Evolutionary conservation across 2,329 filamentous ascomycete species (phyloP).

Genomic region (Lecanicillium sp.): DNA sequence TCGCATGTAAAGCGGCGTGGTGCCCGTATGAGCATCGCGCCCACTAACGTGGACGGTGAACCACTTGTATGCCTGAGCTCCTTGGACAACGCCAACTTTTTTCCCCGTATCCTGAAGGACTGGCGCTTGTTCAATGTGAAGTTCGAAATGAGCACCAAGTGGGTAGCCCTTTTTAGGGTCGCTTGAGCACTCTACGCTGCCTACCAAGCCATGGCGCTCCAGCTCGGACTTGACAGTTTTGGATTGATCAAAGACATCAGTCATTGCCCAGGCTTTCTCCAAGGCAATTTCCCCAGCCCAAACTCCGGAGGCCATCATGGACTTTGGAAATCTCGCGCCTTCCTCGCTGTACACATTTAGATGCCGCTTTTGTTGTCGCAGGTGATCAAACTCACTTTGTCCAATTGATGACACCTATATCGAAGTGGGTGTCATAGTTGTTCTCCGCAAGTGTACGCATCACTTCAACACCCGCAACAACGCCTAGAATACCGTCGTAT

Average conservation of each 20-base stretch:
- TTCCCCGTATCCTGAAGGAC: constrained; percentile 47
- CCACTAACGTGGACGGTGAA: constrained; percentile 20
- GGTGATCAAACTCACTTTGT: constrained; percentile 47
- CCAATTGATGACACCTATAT: constrained; percentile 71
- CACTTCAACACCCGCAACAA: constrained; percentile 66
- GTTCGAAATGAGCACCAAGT: constrained; percentile 71
- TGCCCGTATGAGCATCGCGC: constrained; percentile 22
- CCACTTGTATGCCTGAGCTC: constrained; percentile 25
- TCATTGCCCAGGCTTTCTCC: constrained; percentile 52
- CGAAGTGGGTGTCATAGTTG: constrained; percentile 59
- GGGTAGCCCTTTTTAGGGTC: constrained; percentile 26
- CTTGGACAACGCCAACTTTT: constrained; percentile 23
- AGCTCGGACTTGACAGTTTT: constrained; percentile 39
- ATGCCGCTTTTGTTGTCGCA: background rate
- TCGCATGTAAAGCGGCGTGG: constrained; percentile 23
- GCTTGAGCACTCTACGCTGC: constrained; percentile 17
- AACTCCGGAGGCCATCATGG: constrained; percentile 69
- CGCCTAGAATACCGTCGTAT: constrained; percentile 72
- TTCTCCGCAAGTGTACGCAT: constrained; percentile 57
- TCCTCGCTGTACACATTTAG: constrained; percentile 54
- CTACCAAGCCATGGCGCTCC: constrained; percentile 59
- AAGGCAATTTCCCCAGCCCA: constrained; percentile 64
- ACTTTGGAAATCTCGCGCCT: constrained; percentile 69
- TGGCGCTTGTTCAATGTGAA: constrained; percentile 81
- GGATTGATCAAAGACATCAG: constrained; percentile 39